These are phyloP conservation scores for Polysphondylium violaceum DNA, from an alignment of 78 protist genomes.

Conservation along the genomic window DNA sequence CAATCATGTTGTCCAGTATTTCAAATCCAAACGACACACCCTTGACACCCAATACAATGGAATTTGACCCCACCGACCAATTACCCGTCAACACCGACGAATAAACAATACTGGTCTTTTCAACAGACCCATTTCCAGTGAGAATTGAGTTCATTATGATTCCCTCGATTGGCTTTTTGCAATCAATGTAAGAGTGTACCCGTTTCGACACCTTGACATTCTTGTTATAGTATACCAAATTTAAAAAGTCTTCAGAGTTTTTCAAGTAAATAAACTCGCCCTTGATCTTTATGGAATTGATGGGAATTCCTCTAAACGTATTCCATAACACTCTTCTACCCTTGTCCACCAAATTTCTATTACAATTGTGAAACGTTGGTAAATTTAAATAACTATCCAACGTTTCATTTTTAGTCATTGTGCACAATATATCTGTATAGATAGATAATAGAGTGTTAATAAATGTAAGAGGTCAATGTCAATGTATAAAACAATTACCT, in stretches of 20 bases:
- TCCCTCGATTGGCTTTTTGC: background rate
- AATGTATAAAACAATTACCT: background rate
- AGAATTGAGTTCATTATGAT: constrained; percentile 31
- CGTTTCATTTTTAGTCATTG: constrained; percentile 42
- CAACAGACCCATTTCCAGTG: constrained; percentile 32
- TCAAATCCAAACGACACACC: background rate
- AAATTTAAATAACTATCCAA: constrained; percentile 15
- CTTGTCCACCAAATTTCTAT: background rate
- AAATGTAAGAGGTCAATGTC: background rate
- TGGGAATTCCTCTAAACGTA: constrained; percentile 10
- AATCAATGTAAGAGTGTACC: constrained; percentile 37
- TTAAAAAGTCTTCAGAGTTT: constrained; percentile 23
- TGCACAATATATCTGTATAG: background rate
- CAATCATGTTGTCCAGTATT: constrained; percentile 23
- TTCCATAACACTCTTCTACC: constrained; percentile 59
- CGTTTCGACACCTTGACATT: background rate
- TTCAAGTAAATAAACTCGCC: constrained; percentile 29
- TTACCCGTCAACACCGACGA: constrained; percentile 5
- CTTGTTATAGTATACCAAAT: constrained; percentile 1
- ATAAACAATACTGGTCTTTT: background rate
- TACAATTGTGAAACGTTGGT: constrained; percentile 6
- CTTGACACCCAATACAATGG: constrained; percentile 39
- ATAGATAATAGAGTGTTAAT: background rate
- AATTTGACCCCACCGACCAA: constrained; percentile 46
- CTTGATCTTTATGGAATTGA: constrained; percentile 18